These are phyloP conservation scores for Oryza nivara DNA, from an alignment of 176 grass and related monocot genomes.

Conservation along the genomic window DNA sequence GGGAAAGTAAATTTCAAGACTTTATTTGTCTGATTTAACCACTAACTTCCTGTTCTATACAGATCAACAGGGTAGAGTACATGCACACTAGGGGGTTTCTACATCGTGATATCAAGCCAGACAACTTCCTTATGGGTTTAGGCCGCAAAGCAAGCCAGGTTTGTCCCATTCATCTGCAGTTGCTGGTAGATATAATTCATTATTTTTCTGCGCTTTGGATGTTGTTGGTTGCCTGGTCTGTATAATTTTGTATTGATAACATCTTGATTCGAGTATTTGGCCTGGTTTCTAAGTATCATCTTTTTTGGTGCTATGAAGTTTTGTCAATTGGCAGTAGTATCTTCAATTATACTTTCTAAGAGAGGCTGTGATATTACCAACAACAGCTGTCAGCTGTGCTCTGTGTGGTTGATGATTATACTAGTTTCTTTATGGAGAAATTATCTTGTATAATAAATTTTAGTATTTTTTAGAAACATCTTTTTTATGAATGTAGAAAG, in stretches of 20 bases:
- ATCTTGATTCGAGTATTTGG: constrained; percentile 29
- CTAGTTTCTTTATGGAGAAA: not conserved
- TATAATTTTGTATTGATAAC: constrained; percentile 12
- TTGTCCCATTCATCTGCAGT: constrained; percentile 28
- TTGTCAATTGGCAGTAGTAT: constrained; percentile 42
- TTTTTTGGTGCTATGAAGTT: constrained; percentile 8
- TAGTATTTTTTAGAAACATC: not conserved
- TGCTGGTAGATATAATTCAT: constrained; percentile 18
- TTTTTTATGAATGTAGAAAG: constrained; percentile 1
- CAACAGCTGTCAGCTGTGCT: not conserved
- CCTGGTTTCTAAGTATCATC: not conserved
- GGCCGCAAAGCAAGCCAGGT: constrained; percentile 87
- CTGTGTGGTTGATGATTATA: constrained; percentile 19
- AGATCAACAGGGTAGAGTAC: constrained; percentile 89
- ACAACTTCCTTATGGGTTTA: constrained; percentile 92
- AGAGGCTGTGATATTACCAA: constrained; percentile 20
- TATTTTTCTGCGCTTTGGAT: not conserved
- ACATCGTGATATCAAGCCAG: constrained; percentile 95
- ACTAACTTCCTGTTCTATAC: constrained; percentile 34
- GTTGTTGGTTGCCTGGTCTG: constrained; percentile 8
- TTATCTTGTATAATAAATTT: not conserved
- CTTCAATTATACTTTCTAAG: constrained; percentile 22
- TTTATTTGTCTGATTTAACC: constrained; percentile 6
- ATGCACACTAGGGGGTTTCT: constrained; percentile 94
- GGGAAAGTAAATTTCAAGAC: not conserved